Conservation (phyloP, 2,329 filamentous ascomycete species). For the Pleurostoma richardsiae region DNA sequence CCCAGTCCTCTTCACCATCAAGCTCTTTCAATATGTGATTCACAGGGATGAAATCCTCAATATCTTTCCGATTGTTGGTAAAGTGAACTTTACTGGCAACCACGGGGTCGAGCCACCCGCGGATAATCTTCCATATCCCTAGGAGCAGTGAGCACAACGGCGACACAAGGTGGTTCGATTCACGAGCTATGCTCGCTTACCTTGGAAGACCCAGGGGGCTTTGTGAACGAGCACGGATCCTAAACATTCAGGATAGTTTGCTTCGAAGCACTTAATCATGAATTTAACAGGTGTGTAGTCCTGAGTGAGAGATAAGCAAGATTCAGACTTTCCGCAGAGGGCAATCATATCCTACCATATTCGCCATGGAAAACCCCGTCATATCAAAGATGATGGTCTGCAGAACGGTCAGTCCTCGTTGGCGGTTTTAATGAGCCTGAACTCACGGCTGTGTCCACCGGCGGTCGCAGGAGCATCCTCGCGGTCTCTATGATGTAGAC, state of each 20-base stretch:
- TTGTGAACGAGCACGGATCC: slow-evolving; percentile 92
- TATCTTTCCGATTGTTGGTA: slow-evolving; percentile 73
- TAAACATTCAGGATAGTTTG: slow-evolving; percentile 92
- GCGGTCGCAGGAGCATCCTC: slow-evolving; percentile 72
- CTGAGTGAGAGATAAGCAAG: slow-evolving; percentile 29
- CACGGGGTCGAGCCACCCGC: slow-evolving; percentile 93
- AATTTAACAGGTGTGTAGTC: slow-evolving; percentile 97
- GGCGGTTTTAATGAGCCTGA: too few relatives aligned
- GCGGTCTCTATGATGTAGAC: slow-evolving; percentile 93
- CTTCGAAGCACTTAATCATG: slow-evolving; percentile 99
- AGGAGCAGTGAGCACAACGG: slow-evolving; percentile 1
- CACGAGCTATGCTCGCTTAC: slow-evolving; percentile 30
- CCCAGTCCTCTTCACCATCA: slow-evolving; percentile 80
- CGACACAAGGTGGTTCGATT: not conserved
- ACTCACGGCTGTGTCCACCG: slow-evolving; percentile 87
- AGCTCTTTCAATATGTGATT: slow-evolving; percentile 74
- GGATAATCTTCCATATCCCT: slow-evolving; percentile 96
- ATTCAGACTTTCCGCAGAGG: not conserved
- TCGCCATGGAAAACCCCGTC: slow-evolving; percentile 87
- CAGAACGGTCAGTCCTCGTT: not conserved
- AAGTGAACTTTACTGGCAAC: slow-evolving; percentile 94
- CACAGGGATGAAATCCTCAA: slow-evolving; percentile 69
- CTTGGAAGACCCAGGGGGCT: slow-evolving; percentile 94
- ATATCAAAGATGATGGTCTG: slow-evolving; percentile 94
- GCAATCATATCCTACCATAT: slow-evolving; percentile 62